Evolutionary conservation across 495 filamentous ascomycete genomes (phyloP).

Genomic region (Penicillium macrosclerotiorum): DNA sequence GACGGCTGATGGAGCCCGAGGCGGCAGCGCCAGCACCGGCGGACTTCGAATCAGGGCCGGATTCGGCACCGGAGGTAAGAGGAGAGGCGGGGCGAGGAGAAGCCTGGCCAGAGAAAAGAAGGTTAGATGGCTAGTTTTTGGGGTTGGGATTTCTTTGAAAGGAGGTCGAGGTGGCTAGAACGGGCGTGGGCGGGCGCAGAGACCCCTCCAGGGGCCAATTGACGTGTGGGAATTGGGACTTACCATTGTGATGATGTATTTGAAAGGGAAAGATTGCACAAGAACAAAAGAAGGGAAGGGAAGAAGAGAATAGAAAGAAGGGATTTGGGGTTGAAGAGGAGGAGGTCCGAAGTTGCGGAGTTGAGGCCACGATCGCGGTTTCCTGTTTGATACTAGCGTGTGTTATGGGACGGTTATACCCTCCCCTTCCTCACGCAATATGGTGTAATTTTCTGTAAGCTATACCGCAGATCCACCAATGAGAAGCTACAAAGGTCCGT

Average conservation of each 20-base stretch:
- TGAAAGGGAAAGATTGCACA: conserved; percentile 12
- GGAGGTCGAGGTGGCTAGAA: background rate
- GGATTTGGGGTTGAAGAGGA: conserved; percentile 17
- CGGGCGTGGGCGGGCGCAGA: conserved; percentile 1
- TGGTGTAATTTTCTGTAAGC: conserved; percentile 11
- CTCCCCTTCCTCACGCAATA: background rate
- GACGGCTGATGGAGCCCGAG: conserved; percentile 66
- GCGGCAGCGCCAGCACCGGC: conserved; percentile 64
- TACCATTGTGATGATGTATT: conserved; percentile 38
- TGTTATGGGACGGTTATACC: conserved; percentile 12
- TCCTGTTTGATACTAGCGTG: conserved; percentile 27
- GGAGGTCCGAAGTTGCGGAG: conserved; percentile 31
- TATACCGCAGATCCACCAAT: conserved; percentile 18
- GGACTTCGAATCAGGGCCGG: conserved; percentile 55
- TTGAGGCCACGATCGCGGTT: conserved; percentile 50
- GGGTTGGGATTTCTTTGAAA: conserved; percentile 7
- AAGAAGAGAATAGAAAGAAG: conserved; percentile 15
- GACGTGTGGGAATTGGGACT: conserved; percentile 12
- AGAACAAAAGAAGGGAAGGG: conserved; percentile 8
- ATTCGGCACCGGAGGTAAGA: conserved; percentile 49
- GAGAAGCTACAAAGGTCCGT: too few relatives aligned
- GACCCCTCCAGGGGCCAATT: conserved; percentile 10
- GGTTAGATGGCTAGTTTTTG: background rate
- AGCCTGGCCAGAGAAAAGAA: conserved; percentile 26
- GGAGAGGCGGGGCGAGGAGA: conserved; percentile 49